phyloP scores from a whole-genome alignment of 371 early-diverging fungal species.

The Dinochytrium kinnereticum region DNA sequence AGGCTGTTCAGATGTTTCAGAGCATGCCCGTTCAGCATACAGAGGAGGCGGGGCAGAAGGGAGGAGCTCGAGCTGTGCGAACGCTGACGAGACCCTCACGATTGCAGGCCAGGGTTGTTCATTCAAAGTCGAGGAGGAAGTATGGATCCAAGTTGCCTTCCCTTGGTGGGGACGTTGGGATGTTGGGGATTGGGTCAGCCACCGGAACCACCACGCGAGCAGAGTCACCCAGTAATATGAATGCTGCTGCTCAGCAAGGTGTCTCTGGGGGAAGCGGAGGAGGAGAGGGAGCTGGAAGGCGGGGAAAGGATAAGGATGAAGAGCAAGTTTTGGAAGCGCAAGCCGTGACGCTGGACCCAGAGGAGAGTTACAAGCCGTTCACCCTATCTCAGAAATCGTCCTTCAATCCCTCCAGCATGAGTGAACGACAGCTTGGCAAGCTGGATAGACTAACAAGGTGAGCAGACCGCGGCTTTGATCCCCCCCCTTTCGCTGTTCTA shows the following conservation, averaged over 20 bases:
- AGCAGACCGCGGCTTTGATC: too few relatives aligned
- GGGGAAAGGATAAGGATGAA: conserved; percentile 2
- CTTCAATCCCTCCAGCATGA: conserved; percentile 37
- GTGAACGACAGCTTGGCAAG: conserved; percentile 24
- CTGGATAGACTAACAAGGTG: conserved; percentile 37
- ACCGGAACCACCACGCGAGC: conserved; percentile 10
- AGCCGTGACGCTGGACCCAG: conserved; percentile 24
- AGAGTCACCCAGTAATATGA: conserved; percentile 1
- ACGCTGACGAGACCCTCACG: neutral
- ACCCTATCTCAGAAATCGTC: conserved; percentile 38
- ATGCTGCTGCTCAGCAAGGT: neutral
- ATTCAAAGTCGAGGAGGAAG: neutral
- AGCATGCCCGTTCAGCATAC: neutral
- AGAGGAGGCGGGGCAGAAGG: neutral
- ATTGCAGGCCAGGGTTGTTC: neutral
- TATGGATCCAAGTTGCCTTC: conserved; percentile 3
- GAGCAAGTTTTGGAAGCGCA: conserved; percentile 7
- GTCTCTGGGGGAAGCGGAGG: neutral
- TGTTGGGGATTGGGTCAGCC: conserved; percentile 1
- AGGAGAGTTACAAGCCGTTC: conserved; percentile 43
- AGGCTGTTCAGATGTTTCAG: conserved; percentile 8
- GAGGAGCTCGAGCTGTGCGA: neutral
- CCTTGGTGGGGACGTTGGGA: neutral
- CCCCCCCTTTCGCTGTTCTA: too few relatives aligned
- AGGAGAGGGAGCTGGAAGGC: neutral